These are phyloP conservation scores for Rhizophora mangle DNA, from an alignment of 345 rosid species.

Conservation along the genomic window DNA sequence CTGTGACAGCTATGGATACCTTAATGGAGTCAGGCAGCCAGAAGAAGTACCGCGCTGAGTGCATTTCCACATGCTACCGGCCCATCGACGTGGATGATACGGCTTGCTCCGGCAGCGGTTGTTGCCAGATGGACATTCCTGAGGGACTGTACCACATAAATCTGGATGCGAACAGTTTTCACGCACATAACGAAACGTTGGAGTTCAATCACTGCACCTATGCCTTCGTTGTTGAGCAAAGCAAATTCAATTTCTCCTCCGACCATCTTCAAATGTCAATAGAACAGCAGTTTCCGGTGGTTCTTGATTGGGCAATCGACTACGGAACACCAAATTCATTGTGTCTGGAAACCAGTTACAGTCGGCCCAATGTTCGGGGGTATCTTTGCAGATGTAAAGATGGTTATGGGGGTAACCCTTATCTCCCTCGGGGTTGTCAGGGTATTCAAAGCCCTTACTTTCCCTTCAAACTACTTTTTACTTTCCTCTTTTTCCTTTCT, in stretches of 20 bases:
- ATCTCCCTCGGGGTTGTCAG: slow-evolving; percentile 4
- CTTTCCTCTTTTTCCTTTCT: neutral
- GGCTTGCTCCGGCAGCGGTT: slow-evolving; percentile 40
- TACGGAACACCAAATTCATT: neutral
- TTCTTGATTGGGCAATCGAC: slow-evolving; percentile 28
- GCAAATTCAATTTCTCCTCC: slow-evolving; percentile 21
- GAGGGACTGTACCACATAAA: neutral
- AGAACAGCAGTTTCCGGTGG: slow-evolving; percentile 1
- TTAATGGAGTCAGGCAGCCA: too few species aligned
- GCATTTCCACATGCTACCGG: too few species aligned
- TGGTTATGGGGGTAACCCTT: slow-evolving; percentile 38
- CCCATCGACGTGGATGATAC: too few species aligned
- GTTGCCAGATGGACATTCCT: slow-evolving; percentile 33
- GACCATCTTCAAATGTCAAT: slow-evolving; percentile 1
- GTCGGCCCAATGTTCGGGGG: neutral
- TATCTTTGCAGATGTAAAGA: slow-evolving; percentile 25
- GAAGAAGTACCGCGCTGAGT: too few species aligned
- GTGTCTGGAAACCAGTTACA: neutral
- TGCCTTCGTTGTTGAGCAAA: slow-evolving; percentile 20
- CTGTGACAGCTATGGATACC: too few species aligned
- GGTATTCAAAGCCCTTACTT: neutral
- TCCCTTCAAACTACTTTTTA: neutral
- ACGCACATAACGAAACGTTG: neutral
- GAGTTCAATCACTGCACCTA: slow-evolving; percentile 33
- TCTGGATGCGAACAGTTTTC: neutral